These are phyloP conservation scores for Blastocystis sp. DNA, from an alignment of 352 stramenopile species.

Conservation along the genomic window DNA sequence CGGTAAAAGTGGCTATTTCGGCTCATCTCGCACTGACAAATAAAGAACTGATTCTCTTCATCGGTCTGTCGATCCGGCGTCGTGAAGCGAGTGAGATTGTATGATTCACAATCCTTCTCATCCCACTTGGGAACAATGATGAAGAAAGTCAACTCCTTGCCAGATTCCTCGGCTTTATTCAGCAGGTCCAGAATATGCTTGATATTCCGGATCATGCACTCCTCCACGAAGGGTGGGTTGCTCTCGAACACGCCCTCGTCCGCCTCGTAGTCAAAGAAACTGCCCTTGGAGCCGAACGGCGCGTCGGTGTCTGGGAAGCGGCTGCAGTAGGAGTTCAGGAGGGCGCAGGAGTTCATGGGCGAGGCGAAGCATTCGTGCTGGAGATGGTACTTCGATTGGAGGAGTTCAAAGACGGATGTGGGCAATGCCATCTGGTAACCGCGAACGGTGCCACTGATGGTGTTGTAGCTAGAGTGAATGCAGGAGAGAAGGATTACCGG, in stretches of 20 bases:
- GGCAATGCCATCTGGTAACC: slow-evolving; percentile 51
- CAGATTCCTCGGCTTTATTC: slow-evolving; percentile 7
- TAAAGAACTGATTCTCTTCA: neutral
- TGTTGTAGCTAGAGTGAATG: slow-evolving; percentile 8
- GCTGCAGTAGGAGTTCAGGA: neutral
- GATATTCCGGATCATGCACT: slow-evolving; percentile 55
- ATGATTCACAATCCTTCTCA: slow-evolving; percentile 40
- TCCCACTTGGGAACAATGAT: slow-evolving; percentile 33
- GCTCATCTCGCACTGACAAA: neutral
- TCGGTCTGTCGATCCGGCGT: neutral
- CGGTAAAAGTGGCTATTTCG: slow-evolving; percentile 24
- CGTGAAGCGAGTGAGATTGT: slow-evolving; percentile 3
- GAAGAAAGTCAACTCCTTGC: slow-evolving; percentile 17
- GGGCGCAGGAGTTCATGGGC: slow-evolving; percentile 4
- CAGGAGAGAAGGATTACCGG: neutral
- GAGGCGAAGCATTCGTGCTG: slow-evolving; percentile 38
- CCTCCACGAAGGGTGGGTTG: slow-evolving; percentile 47
- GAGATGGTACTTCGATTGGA: slow-evolving; percentile 1
- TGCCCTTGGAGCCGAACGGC: slow-evolving; percentile 21
- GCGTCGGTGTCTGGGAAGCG: slow-evolving; percentile 22
- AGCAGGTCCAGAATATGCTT: neutral
- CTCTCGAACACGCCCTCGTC: slow-evolving; percentile 43
- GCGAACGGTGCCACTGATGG: neutral
- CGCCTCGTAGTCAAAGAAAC: slow-evolving; percentile 28
- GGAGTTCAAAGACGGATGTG: neutral